phyloP scores from a whole-genome alignment of 2,329 filamentous ascomycete genomes.

The Dissoconium aciculare region DNA sequence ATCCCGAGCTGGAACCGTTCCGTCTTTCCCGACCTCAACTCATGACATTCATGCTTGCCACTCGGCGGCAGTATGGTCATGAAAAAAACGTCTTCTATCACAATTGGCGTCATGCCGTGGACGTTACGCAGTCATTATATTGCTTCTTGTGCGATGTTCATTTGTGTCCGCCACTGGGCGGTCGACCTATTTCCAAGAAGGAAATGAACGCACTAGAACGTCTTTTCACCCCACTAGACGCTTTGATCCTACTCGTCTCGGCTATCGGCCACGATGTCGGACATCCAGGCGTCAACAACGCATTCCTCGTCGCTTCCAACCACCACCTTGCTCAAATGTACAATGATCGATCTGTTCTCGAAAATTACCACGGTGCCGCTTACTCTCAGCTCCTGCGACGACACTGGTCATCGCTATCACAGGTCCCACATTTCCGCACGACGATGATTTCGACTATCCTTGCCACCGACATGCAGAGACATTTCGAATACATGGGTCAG shows the following conservation, averaged over 20 bases:
- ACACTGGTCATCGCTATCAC: constrained; percentile 75
- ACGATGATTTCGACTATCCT: constrained; percentile 96
- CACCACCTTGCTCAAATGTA: constrained; percentile 88
- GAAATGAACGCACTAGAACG: constrained; percentile 48
- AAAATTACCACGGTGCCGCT: constrained; percentile 93
- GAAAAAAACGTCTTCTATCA: constrained; percentile 47
- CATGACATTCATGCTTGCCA: constrained; percentile 71
- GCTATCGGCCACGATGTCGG: constrained; percentile 98
- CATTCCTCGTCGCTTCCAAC: constrained; percentile 82
- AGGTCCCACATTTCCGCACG: constrained; percentile 64
- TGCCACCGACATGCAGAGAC: constrained; percentile 91
- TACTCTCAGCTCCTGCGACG: constrained; percentile 89
- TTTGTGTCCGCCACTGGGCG: constrained; percentile 50
- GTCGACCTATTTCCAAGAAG: constrained; percentile 23
- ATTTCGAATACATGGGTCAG: constrained; percentile 92
- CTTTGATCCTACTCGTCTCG: constrained; percentile 74
- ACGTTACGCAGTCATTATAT: constrained; percentile 88
- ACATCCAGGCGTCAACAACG: constrained; percentile 95
- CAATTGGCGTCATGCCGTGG: constrained; percentile 94
- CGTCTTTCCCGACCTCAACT: constrained; percentile 39
- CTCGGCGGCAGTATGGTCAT: constrained; percentile 84
- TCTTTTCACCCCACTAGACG: constrained; percentile 74
- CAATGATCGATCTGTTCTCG: constrained; percentile 90
- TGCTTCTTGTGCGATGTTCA: constrained; percentile 61
- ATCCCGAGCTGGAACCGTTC: constrained; percentile 64